Conservation (phyloP, 1,139 yeast genomes). For the Pichia sp. region DNA sequence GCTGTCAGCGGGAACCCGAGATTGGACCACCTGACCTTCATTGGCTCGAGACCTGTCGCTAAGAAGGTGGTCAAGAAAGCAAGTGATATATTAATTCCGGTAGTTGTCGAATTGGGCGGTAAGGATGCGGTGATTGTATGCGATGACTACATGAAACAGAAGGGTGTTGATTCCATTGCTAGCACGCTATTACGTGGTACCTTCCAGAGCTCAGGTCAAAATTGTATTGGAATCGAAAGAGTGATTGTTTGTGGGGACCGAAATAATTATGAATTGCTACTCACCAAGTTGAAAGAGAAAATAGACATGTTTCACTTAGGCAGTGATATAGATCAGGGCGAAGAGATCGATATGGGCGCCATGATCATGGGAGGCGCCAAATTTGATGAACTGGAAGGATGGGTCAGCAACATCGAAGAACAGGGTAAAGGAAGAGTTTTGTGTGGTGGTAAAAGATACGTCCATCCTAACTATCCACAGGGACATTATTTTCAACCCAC, state of each 20-base stretch:
- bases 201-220: conserved; percentile 95
- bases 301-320: conserved; percentile 69
- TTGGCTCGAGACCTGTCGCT: conserved; percentile 93
- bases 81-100: conserved; percentile 78
- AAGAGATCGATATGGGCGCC: conserved; percentile 94
- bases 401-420: conserved; percentile 67
- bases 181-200: conserved; percentile 90
- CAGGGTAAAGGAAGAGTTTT: conserved; percentile 72
- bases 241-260: conserved; percentile 60
- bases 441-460: conserved; percentile 72
- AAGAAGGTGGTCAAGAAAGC: conserved; percentile 82
- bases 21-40: conserved; percentile 82
- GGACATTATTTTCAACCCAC: conserved; percentile 95
- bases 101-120: conserved; percentile 93
- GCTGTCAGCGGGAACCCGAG: conserved; percentile 80
- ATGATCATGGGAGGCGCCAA: conserved; percentile 74
- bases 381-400: conserved; percentile 58
- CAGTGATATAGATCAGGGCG: conserved; percentile 84
- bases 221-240: conserved; percentile 94
- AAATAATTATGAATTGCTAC: conserved; percentile 58
- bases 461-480: conserved; percentile 89
- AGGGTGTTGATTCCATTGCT: conserved; percentile 54
- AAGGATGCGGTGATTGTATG: conserved; percentile 86
- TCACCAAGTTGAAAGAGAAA: conserved; percentile 51
- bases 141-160: conserved; percentile 56